These are phyloP conservation scores for Actinidia arguta DNA, from an alignment of 179 eudicot genomes.

Conservation along the genomic window DNA sequence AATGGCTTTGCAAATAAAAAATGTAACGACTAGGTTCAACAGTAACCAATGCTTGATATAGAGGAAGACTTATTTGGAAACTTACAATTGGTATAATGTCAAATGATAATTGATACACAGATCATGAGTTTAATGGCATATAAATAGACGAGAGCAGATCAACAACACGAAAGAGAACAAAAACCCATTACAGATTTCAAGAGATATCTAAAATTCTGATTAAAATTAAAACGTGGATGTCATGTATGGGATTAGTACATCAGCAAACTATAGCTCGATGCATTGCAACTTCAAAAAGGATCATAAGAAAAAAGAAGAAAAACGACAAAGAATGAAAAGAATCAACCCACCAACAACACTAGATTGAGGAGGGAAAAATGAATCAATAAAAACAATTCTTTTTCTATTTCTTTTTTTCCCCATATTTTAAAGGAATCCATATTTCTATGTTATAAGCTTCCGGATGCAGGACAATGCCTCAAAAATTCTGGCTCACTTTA, in stretches of 20 bases:
- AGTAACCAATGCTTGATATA: background rate
- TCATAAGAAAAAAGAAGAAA: background rate
- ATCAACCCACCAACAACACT: constrained; percentile 12
- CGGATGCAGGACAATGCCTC: constrained; percentile 13
- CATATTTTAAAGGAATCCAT: background rate
- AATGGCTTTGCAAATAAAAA: background rate
- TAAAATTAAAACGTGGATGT: background rate
- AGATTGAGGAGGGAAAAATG: constrained; percentile 11
- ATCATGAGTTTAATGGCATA: background rate
- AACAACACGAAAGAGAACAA: background rate
- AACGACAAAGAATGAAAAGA: background rate
- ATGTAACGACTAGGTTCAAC: background rate
- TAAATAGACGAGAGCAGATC: background rate
- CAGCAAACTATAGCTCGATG: background rate
- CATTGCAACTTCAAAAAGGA: background rate
- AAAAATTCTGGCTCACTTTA: constrained; percentile 22
- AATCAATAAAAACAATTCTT: constrained; percentile 12
- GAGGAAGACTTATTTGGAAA: background rate
- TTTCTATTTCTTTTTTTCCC: constrained; percentile 7
- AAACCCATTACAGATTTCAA: background rate
- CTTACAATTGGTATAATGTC: background rate
- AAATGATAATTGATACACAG: background rate
- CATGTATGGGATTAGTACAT: background rate
- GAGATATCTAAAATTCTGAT: background rate
- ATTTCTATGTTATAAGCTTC: background rate